Evolutionary conservation across 1,139 yeast genomes (phyloP).

Genomic region (Trichomonascaceae sp.): DNA sequence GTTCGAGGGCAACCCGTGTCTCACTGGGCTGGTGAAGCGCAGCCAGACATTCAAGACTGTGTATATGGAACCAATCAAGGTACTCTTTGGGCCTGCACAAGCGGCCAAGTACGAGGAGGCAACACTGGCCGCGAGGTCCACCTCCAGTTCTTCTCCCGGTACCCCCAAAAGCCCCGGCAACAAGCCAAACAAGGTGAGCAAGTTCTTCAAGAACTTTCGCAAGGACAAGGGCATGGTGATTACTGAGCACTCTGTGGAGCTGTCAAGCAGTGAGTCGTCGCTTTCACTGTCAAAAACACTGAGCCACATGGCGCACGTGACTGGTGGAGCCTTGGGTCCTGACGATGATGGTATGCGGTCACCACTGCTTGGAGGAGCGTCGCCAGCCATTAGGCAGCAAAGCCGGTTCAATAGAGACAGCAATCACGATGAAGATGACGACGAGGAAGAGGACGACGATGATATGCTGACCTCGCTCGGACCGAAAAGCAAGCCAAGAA

Average conservation of each 20-base stretch:
- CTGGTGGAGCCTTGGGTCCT: neutral
- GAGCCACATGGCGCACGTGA: neutral
- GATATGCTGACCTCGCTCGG: conserved; percentile 17
- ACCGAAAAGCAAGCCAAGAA: conserved; percentile 9
- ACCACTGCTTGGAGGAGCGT: neutral
- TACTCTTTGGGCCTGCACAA: neutral
- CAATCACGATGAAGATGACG: conserved; percentile 5
- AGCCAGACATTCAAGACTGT: conserved; percentile 11
- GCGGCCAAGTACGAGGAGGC: neutral
- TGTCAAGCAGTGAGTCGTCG: neutral
- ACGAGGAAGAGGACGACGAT: conserved; percentile 14
- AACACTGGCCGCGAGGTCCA: neutral
- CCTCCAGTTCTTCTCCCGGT: too few species aligned
- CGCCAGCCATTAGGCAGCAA: too few species aligned
- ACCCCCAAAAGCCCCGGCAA: neutral
- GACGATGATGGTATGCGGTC: neutral
- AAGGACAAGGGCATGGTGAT: neutral
- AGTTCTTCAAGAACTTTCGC: neutral
- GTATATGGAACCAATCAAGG: conserved; percentile 8
- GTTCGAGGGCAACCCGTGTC: conserved; percentile 23
- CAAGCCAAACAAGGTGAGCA: neutral
- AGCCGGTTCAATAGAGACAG: too few species aligned
- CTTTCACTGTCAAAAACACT: neutral
- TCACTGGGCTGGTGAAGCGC: conserved; percentile 13
- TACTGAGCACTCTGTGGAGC: neutral